phyloP scores from a whole-genome alignment of 805 yeast species.

The Kurtzmaniella cleridarum region DNA sequence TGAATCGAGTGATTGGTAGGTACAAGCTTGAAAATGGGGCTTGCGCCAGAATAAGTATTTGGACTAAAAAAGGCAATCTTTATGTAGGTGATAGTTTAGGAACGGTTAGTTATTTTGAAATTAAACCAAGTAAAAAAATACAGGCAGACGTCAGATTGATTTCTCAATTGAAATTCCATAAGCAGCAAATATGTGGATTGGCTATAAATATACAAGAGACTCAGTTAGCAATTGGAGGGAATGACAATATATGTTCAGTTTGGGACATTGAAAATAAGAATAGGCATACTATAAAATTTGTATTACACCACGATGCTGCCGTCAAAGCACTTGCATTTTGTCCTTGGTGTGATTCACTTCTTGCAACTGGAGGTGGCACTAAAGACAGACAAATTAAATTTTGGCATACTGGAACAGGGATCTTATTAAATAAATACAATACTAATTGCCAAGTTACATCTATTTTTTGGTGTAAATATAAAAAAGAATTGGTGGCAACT shows the following conservation, averaged over 20 bases:
- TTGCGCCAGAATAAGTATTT: conserved; percentile 53
- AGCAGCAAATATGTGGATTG: conserved; percentile 43
- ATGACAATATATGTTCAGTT: conserved; percentile 72
- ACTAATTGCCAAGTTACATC: conserved; percentile 78
- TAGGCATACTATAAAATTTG: conserved; percentile 41
- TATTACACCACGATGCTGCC: conserved; percentile 72
- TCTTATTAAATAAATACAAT: conserved; percentile 49
- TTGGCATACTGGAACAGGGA: conserved; percentile 83
- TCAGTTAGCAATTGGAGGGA: conserved; percentile 76
- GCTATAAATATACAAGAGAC: conserved; percentile 49
- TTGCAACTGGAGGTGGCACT: conserved; percentile 91
- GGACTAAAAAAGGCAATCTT: conserved; percentile 44
- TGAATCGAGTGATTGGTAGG: conserved; percentile 10
- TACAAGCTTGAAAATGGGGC: conserved; percentile 20
- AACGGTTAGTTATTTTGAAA: conserved; percentile 40
- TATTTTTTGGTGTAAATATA: conserved; percentile 63
- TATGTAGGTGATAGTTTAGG: conserved; percentile 68
- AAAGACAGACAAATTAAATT: conserved; percentile 75
- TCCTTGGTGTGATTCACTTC: conserved; percentile 77
- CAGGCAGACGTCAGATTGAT: conserved; percentile 5
- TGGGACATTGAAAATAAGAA: conserved; percentile 55
- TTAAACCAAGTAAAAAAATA: conserved; percentile 7
- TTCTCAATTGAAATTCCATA: conserved; percentile 20
- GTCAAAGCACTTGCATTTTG: conserved; percentile 87
- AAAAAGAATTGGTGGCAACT: conserved; percentile 66